These are phyloP conservation scores for Vitis amurensis DNA, from an alignment of 164 flowering plant species.

Conservation along the genomic window DNA sequence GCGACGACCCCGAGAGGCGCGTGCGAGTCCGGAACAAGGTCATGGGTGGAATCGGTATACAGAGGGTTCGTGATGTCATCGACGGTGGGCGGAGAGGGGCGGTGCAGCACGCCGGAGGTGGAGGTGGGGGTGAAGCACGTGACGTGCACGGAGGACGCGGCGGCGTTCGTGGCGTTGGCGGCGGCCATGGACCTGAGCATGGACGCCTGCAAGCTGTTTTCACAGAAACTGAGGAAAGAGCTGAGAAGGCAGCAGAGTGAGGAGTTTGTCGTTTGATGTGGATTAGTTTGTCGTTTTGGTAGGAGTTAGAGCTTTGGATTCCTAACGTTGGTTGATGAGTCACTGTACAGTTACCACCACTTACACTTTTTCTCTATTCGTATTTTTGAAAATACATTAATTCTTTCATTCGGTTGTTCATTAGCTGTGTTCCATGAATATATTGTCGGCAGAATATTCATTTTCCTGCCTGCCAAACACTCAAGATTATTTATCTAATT, in stretches of 20 bases:
- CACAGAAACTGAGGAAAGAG: slow-evolving; percentile 59
- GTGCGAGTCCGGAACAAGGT: slow-evolving; percentile 28
- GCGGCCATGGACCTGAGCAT: slow-evolving; percentile 77
- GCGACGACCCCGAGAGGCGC: slow-evolving; percentile 23
- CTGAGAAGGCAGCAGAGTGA: slow-evolving; percentile 40
- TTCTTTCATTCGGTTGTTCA: too few relatives aligned
- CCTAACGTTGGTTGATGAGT: neutral
- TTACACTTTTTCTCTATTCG: too few relatives aligned
- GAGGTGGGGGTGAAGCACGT: slow-evolving; percentile 66
- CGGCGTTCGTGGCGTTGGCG: slow-evolving; percentile 63
- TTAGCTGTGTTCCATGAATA: too few relatives aligned
- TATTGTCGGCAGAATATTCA: too few relatives aligned
- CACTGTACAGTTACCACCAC: too few relatives aligned
- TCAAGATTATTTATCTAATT: too few relatives aligned
- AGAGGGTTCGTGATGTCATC: slow-evolving; percentile 70
- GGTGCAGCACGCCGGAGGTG: slow-evolving; percentile 51
- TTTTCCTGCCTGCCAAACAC: too few relatives aligned
- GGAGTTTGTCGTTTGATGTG: slow-evolving; percentile 27
- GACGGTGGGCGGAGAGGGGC: slow-evolving; percentile 41
- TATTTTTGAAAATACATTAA: too few relatives aligned
- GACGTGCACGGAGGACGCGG: slow-evolving; percentile 76
- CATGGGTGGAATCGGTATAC: slow-evolving; percentile 23
- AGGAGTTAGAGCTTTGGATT: neutral
- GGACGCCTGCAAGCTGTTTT: slow-evolving; percentile 62
- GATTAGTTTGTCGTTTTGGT: slow-evolving; percentile 22